Evolutionary conservation across 2,329 filamentous ascomycete species (phyloP).

Genomic region (Hypocreales sp.): DNA sequence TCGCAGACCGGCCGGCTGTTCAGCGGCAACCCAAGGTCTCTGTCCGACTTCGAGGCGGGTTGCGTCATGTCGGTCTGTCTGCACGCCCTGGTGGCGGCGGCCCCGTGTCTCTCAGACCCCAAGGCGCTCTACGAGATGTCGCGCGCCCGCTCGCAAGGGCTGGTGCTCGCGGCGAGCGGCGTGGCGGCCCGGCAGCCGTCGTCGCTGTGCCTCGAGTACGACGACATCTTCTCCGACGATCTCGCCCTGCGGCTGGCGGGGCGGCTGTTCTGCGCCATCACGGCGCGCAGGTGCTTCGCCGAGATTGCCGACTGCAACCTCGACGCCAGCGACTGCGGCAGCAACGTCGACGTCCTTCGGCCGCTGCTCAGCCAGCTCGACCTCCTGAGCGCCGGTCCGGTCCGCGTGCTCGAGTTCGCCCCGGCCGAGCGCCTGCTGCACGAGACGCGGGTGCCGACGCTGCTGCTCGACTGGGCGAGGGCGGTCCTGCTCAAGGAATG

Average conservation of each 20-base stretch:
- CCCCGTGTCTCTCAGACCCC: slow-evolving; percentile 32
- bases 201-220: slow-evolving; percentile 40
- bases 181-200: slow-evolving; percentile 28
- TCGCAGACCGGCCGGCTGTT: slow-evolving; percentile 9
- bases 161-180: slow-evolving; percentile 30
- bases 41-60: slow-evolving; percentile 32
- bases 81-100: slow-evolving; percentile 44
- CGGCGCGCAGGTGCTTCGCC: slow-evolving; percentile 33
- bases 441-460: slow-evolving; percentile 38
- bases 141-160: slow-evolving; percentile 38
- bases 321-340: slow-evolving; percentile 12
- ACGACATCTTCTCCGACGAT: slow-evolving; percentile 48
- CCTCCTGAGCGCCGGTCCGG: slow-evolving; percentile 27
- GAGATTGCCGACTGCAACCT: slow-evolving; percentile 23
- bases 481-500: slow-evolving; percentile 65
- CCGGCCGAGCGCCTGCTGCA: slow-evolving; percentile 36
- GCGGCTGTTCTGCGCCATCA: slow-evolving; percentile 41
- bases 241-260: slow-evolving; percentile 42
- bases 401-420: slow-evolving; percentile 31
- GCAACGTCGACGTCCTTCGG: slow-evolving; percentile 27
- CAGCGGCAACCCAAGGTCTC: slow-evolving; percentile 1
- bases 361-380: slow-evolving; percentile 38
- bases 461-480: slow-evolving; percentile 56
- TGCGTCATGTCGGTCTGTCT: slow-evolving; percentile 43
- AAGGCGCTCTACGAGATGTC: slow-evolving; percentile 42